Evolutionary conservation across 768 basidiomycete species (phyloP).

Genomic region (Gautieria morchelliformis): DNA sequence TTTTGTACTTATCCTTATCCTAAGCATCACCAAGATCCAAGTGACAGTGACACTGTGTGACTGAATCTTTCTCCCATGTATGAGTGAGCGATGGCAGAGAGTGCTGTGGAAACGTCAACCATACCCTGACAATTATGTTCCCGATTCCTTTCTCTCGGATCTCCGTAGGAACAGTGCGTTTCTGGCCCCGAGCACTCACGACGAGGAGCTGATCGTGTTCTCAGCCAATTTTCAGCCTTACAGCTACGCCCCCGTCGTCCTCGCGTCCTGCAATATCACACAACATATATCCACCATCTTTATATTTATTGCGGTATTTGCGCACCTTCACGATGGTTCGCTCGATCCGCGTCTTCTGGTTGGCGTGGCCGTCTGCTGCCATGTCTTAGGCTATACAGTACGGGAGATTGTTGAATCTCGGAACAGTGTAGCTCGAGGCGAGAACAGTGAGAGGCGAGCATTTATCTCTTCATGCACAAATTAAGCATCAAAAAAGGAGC

Average conservation of each 20-base stretch:
- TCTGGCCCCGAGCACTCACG: not conserved
- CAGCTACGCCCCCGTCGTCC: conserved; percentile 63
- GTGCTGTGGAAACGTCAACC: conserved; percentile 71
- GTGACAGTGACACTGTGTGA: not conserved
- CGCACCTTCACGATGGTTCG: conserved; percentile 49
- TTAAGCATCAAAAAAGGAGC: conserved; percentile 36
- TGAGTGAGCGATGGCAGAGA: conserved; percentile 45
- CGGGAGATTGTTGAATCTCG: conserved; percentile 50
- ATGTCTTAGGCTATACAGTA: conserved; percentile 46
- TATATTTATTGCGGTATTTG: conserved; percentile 75
- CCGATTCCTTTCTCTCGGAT: conserved; percentile 67
- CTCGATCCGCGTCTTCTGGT: conserved; percentile 66
- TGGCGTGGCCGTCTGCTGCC: conserved; percentile 50
- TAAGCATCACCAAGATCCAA: not conserved
- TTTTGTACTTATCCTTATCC: not conserved
- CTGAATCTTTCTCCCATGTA: not conserved
- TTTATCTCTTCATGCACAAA: not conserved
- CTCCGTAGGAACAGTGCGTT: conserved; percentile 68
- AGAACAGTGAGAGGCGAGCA: conserved; percentile 18
- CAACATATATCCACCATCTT: conserved; percentile 79
- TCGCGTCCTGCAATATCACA: conserved; percentile 64
- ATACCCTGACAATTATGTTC: conserved; percentile 82
- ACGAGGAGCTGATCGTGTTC: not conserved
- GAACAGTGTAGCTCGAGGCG: conserved; percentile 14
- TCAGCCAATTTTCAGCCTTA: conserved; percentile 76